These are phyloP conservation scores for Drechslerella stenobrocha DNA, from an alignment of 2,329 filamentous ascomycete species.

Conservation along the genomic window DNA sequence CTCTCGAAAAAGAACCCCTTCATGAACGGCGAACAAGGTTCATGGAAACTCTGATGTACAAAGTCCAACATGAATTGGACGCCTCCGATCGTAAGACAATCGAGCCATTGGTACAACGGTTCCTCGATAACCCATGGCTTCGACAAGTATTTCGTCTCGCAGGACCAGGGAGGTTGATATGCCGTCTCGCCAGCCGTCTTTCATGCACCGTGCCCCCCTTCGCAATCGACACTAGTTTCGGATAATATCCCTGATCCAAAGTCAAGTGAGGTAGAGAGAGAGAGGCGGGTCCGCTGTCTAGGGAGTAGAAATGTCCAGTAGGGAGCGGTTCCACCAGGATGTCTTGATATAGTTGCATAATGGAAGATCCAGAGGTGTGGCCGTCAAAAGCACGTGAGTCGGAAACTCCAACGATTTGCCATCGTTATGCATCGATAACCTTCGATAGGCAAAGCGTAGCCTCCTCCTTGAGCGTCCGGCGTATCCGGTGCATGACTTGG, in stretches of 20 bases:
- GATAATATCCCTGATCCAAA: slow-evolving; percentile 46
- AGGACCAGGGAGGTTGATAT: slow-evolving; percentile 48
- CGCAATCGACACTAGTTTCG: slow-evolving; percentile 49
- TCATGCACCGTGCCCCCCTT: slow-evolving; percentile 41
- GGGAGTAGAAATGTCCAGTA: slow-evolving; percentile 40
- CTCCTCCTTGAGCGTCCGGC: slow-evolving; percentile 44
- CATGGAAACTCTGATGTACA: slow-evolving; percentile 46
- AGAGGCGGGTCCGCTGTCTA: slow-evolving; percentile 46
- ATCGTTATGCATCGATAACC: slow-evolving; percentile 37
- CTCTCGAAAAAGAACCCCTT: slow-evolving; percentile 26
- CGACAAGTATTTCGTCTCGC: slow-evolving; percentile 46
- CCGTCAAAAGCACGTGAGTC: slow-evolving; percentile 47
- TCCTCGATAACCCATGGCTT: slow-evolving; percentile 48
- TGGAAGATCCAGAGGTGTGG: slow-evolving; percentile 41
- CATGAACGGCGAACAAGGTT: slow-evolving; percentile 48
- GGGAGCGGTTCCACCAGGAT: slow-evolving; percentile 38
- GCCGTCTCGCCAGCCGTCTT: slow-evolving; percentile 46
- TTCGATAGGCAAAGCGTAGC: slow-evolving; percentile 26
- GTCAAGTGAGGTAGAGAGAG: slow-evolving; percentile 43
- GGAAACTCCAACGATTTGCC: slow-evolving; percentile 48
- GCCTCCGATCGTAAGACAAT: slow-evolving; percentile 48
- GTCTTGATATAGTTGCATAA: slow-evolving; percentile 46
- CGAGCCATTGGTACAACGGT: slow-evolving; percentile 46
- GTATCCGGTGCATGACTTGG: slow-evolving; percentile 48
- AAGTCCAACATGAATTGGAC: slow-evolving; percentile 36